Base-by-base conservation (phyloP, 106 monocot species). In the Agapanthus africanus region DNA sequence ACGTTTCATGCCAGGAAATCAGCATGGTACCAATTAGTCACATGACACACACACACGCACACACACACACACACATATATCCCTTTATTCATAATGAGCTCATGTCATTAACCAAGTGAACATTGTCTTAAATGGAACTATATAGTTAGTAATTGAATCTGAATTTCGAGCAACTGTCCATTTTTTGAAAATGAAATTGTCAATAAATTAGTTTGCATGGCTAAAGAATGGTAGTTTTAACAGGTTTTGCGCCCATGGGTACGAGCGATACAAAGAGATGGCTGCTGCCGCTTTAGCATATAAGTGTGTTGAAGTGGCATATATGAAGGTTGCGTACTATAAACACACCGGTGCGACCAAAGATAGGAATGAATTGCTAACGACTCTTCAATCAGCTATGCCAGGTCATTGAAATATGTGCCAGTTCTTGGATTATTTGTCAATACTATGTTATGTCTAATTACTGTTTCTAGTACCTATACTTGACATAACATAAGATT, bases 291-390 rank as follows among this genome's bases (percentile, higher is more conserved):
- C 95, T 42, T 76, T 97, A 40, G 95, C 95, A 74, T 97, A 89
- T 72, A 97, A 97, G 70, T 97, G 95, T 71, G 76, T 91, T 50
- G 95, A 91, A 82, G 95, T 97, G 52, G 95, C 95, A 11, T 91
- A 91, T 73, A 69, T 91, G 75, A 97, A 91, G 54, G 81, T 84
- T 82, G 86, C 91, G 31, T 97, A 81, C 68, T 84, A 76, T 27
- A 91, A 85, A 76, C 56, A 82, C 68, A 72, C 88, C 23, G 40
- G 47, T 84, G 86, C 91, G 71, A 81, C 57, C 54, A 91, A 88
- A 78, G 95, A 91, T 75, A 67, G 84, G 15, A 76, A 77, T 50
- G 91, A 88, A 38, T 56, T 88, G 22, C 91, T 86, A 63, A 47
- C 54, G 61, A 70, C 82, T 76, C 52, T 83, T 28, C 85, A 83